Evolutionary conservation across 495 filamentous ascomycete genomes (phyloP).

Genomic region (Penicillium pulvis): DNA sequence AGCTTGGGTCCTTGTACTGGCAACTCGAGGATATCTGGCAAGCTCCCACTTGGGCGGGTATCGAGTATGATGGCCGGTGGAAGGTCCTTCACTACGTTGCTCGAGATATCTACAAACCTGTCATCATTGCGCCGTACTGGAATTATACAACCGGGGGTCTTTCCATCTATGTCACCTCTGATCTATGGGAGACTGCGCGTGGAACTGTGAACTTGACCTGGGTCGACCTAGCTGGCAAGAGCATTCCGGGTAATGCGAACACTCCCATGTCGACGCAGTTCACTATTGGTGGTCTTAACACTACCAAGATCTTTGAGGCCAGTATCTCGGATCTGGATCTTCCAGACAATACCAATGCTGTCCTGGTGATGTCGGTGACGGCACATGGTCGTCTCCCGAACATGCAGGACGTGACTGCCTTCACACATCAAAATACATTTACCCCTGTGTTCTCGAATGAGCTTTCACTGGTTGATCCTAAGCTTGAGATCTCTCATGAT

Average conservation of each 20-base stretch:
- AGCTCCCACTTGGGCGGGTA: constrained; percentile 66
- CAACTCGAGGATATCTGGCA: constrained; percentile 73
- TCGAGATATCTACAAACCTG: constrained; percentile 60
- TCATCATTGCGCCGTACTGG: constrained; percentile 65
- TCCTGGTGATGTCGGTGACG: constrained; percentile 58
- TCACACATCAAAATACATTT: constrained; percentile 60
- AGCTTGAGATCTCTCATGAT: constrained; percentile 49
- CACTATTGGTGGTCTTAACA: constrained; percentile 62
- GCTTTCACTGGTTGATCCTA: constrained; percentile 58
- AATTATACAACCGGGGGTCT: constrained; percentile 56
- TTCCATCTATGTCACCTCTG: constrained; percentile 58
- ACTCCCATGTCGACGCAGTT: constrained; percentile 42
- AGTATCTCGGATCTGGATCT: constrained; percentile 40
- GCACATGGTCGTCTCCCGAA: constrained; percentile 59
- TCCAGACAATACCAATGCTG: constrained; percentile 42
- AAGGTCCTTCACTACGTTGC: constrained; percentile 64
- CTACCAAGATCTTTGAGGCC: constrained; percentile 52
- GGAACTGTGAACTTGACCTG: constrained; percentile 43
- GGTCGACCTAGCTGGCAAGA: constrained; percentile 42
- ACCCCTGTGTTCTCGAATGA: constrained; percentile 54
- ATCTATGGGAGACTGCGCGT: constrained; percentile 40
- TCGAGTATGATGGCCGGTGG: constrained; percentile 67
- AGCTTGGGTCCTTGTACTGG: constrained; percentile 68
- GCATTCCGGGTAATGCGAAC: constrained; percentile 32
- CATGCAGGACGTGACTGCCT: constrained; percentile 41